Base-by-base conservation (phyloP, 331 rosid species). In the Malus hybrid region DNA sequence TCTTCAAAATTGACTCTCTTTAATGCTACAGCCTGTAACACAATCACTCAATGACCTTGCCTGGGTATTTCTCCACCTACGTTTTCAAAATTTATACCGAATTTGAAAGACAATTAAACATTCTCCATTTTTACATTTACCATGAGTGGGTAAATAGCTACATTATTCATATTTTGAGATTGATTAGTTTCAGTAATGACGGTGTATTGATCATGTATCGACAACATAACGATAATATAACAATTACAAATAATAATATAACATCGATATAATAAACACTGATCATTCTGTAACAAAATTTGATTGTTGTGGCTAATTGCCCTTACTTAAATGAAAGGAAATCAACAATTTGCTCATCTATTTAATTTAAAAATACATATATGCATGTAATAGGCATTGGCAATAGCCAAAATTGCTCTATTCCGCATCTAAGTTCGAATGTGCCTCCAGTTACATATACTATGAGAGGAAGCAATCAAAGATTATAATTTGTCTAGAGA, bases 361-460 rank as follows among this genome's bases (percentile, higher is more conserved):
- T 39, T 39, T 9, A 39, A 39, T 9, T 39, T 39, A 9, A 39
- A 39, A 39, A 9, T 39, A 39, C 44, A 39, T 9, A 39, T 39
- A 2, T 39, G 44, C 44, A 9, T 39, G 44, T 39, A 39, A 3
- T 39, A 39, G 44, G 44, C 44, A 9, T 39, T 39, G 44, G 44
- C 44, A 39, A 39, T 39, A 9, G 44, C 44, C 44, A 39, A 9
- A 39, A 39, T 39, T 9, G 28, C 44, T 85, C 88, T 46, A 69
- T 63, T 69, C 76, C 70, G 71, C 13, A 79, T 65, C 77, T 44
- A 79, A 90, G 84, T 76, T 82, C 88, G 82, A 90, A 91, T 59
- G 88, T 96, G 63, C 97, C 85, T 46, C 85, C 85, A 90, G 65
- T 86, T 96, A 34, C 88, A 91, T 71, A 39, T 91, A 97, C 55